phyloP scores from a whole-genome alignment of 345 rosid species.

The Populus nigra region DNA sequence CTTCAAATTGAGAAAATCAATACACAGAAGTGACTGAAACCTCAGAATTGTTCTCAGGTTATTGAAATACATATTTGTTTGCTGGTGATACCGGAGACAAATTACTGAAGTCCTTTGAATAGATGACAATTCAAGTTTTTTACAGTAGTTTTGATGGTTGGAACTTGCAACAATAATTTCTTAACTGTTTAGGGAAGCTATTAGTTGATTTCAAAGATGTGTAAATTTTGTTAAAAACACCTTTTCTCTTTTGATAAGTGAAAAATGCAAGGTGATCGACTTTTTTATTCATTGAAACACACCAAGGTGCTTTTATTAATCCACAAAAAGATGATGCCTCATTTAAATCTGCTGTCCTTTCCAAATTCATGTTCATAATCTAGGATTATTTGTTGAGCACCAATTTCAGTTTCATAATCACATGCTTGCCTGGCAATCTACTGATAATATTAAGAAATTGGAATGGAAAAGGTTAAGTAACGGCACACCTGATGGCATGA shows the following conservation, averaged over 20 bases:
- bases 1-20: neutral
- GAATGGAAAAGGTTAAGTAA: neutral
- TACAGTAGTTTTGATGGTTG: neutral
- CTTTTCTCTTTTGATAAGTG: too few species aligned
- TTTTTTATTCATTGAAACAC: neutral
- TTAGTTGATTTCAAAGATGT: too few species aligned
- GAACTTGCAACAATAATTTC: neutral
- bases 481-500: constrained; percentile 76
- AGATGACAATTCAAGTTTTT: neutral
- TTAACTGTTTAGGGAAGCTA: neutral
- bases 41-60: neutral
- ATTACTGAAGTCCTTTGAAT: neutral
- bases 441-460: neutral
- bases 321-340: too few species aligned
- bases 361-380: neutral
- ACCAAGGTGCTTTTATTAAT: neutral
- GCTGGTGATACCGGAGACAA: neutral
- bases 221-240: too few species aligned
- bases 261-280: neutral
- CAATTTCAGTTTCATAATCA: constrained; percentile 2
- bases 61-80: neutral
- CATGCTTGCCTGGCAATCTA: neutral
- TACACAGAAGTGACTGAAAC: neutral
- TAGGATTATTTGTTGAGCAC: neutral
- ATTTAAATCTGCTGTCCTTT: neutral